Conservation (phyloP, 805 yeast species). For the Yarrowia hollandica region DNA sequence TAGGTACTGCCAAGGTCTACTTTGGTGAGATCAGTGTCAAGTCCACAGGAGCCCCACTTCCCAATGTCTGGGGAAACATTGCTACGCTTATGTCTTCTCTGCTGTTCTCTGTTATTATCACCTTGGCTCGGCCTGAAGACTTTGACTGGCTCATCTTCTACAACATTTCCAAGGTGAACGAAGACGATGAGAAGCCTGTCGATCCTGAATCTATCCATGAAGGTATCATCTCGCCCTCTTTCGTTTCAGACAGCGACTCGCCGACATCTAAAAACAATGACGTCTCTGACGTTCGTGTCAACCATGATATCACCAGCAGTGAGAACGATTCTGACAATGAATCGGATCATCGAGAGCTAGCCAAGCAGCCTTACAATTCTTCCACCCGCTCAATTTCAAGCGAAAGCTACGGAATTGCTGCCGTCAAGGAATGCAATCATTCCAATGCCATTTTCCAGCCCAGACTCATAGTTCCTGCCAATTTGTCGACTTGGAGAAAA, state of each 20-base stretch:
- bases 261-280: neutral
- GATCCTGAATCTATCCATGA: conserved; percentile 2
- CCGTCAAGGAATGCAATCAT: neutral
- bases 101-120: conserved; percentile 36
- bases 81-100: conserved; percentile 38
- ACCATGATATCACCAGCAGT: conserved; percentile 11
- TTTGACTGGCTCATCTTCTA: conserved; percentile 41
- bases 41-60: conserved; percentile 33
- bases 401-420: neutral
- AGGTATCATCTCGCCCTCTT: neutral
- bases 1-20: conserved; percentile 38
- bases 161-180: conserved; percentile 4
- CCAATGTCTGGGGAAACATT: conserved; percentile 38
- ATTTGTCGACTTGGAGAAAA: neutral
- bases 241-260: neutral
- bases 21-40: conserved; percentile 37
- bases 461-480: conserved; percentile 1
- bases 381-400: conserved; percentile 1
- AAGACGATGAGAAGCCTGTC: neutral
- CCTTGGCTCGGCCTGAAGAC: conserved; percentile 45
- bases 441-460: conserved; percentile 10
- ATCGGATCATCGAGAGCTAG: neutral
- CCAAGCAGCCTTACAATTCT: neutral
- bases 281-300: neutral
- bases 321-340: conserved; percentile 1